Base-by-base conservation (phyloP, 2,329 filamentous ascomycete genomes). In the Ceratocystis cacaofunesta region DNA sequence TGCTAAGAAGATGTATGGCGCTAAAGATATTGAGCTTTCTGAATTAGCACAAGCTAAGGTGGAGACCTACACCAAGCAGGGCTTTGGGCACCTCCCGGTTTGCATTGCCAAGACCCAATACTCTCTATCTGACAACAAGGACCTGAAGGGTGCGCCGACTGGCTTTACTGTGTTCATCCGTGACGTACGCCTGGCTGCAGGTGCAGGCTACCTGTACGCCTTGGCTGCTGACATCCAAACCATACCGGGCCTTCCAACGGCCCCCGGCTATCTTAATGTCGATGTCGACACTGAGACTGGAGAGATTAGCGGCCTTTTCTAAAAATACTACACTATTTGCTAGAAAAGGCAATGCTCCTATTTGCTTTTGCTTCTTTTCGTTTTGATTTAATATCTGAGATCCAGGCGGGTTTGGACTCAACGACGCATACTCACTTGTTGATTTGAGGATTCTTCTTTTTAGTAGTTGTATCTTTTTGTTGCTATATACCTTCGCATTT, bases 91-190 rank as follows among this genome's bases (percentile, higher is more conserved):
- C 75, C 79, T 99, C 69, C 94, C 94, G 44, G 96, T 97, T 73
- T 99, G 94, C 75, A 84, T 97, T 69, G 94, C 94, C 68, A 99
- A 99, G 85, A 99, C 94, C 15, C 94, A 99, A 76, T 99, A 99
- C 79, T 95, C 90, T 43, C 82, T 99, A 61, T 94, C 88, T 67
- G 92, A 97, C 76, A 91, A 99, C 74, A 88, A 92, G 1, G 85
- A 89, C 10, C 81, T 97, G 71, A 99, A 99, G 83, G 94, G 94
- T 68, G 94, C 94, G 7, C 94, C 94, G 28, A 89, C 87, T 3
- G 94, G 92, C 67, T 99, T 97, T 76, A 95, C 90, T 0, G 85
- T 99, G 5, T 94, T 94, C 1, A 96, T 99, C 71, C 82, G 92
- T 67, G 94, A 99, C 73, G 92, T 99, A 48, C 82, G 92, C 68